Base-by-base conservation (phyloP, 2,329 filamentous ascomycete species). In the Epichloe aotearoae region DNA sequence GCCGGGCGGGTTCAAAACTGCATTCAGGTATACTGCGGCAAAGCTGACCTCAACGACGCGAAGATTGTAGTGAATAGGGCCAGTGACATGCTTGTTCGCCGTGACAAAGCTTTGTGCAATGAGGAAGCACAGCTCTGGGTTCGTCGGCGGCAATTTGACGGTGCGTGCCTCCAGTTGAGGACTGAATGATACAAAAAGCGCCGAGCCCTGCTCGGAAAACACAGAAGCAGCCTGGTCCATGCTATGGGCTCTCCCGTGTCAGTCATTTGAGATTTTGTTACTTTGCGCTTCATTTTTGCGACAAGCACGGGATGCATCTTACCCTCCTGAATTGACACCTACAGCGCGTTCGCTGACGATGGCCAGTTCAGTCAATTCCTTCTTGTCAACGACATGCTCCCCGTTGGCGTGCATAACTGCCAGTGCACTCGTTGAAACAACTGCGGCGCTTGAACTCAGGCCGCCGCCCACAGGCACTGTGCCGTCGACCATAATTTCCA, bases 151-250 rank as follows among this genome's bases (percentile, higher is more conserved):
- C 65, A 98, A 88, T 40, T 83, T 77, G 54, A 97, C 82, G 44
- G 90, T 84, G 50, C 81, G 77, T 34, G 85, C 88, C 23, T 78
- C 75, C 48, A 98, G 83, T 17, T 73, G 75, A 3, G 93, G 93
- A 56, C 82, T 82, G 71, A 98, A 98, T 10, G 84, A 86, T 53
- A 96, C 91, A 64, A 94, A 90, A 42, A 96, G 79, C 10, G 93
- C 89, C 39, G 86, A 87, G 47, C 88, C 90, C 57, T 83, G 82
- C 60, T 88, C 77, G 0, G 89, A 91, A 69, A 98, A 93, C 56
- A 98, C 91, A 0, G 91, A 97, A 36, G 93, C 93, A 14, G 89
- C 84, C 71, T 98, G 93, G 63, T 98, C 93, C 93, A 98, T 97
- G 51, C 90, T 88, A 55, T 54, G 30, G 5, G 30, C 37, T 15